phyloP scores from a whole-genome alignment of 2,329 filamentous ascomycete genomes.

The Botrytis medusae region DNA sequence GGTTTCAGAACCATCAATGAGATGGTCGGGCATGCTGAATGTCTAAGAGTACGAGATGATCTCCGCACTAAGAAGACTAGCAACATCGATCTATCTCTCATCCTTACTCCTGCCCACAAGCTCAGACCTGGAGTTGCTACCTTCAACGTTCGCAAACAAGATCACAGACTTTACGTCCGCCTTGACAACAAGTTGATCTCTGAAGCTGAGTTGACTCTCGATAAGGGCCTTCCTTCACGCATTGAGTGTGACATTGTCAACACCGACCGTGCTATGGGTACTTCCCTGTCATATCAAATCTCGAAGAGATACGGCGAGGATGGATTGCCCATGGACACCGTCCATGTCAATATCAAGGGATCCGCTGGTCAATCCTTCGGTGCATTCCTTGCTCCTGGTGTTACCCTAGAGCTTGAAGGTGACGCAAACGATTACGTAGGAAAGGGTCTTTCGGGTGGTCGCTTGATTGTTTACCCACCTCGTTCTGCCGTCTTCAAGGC shows the following conservation, averaged over 20 bases:
- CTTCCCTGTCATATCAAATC: slow-evolving; percentile 93
- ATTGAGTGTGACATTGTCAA: slow-evolving; percentile 97
- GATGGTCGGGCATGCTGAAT: slow-evolving; percentile 92
- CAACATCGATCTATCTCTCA: slow-evolving; percentile 90
- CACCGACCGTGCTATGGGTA: slow-evolving; percentile 90
- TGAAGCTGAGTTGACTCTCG: slow-evolving; percentile 89
- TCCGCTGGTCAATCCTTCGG: slow-evolving; percentile 97
- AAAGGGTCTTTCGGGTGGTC: slow-evolving; percentile 91
- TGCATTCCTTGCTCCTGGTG: slow-evolving; percentile 87
- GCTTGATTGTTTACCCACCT: slow-evolving; percentile 89
- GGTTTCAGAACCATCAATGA: slow-evolving; percentile 95
- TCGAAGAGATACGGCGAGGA: slow-evolving; percentile 88
- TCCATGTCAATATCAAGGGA: slow-evolving; percentile 94
- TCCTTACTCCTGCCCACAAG: slow-evolving; percentile 93
- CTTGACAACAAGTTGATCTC: slow-evolving; percentile 97
- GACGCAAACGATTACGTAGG: slow-evolving; percentile 97
- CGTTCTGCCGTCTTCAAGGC: slow-evolving; percentile 90
- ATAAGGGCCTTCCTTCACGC: slow-evolving; percentile 88
- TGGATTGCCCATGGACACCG: slow-evolving; percentile 86
- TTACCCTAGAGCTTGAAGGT: slow-evolving; percentile 92
- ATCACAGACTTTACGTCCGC: slow-evolving; percentile 88
- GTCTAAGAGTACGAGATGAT: slow-evolving; percentile 83
- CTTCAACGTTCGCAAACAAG: slow-evolving; percentile 97
- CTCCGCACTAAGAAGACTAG: slow-evolving; percentile 83
- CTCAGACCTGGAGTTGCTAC: slow-evolving; percentile 91